Conservation (phyloP, 2,329 filamentous ascomycete genomes). For the Paramyrothecium sp. region DNA sequence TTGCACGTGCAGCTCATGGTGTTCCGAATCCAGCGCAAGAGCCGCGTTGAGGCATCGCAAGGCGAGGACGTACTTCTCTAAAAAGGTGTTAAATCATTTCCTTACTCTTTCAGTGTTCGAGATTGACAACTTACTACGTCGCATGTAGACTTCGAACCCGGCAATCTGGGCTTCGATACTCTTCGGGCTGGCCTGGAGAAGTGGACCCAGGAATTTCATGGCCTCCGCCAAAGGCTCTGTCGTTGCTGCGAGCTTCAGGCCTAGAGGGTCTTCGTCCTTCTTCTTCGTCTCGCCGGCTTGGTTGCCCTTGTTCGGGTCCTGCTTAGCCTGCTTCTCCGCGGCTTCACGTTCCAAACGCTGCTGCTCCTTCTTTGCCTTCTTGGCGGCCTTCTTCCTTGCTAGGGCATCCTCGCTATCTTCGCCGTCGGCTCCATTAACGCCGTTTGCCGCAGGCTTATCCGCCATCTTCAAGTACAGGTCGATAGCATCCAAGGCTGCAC, state of each 20-base stretch:
- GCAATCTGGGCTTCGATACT: conserved; percentile 78
- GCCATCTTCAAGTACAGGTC: conserved; percentile 76
- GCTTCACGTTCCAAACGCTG: conserved; percentile 69
- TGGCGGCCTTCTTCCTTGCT: conserved; percentile 82
- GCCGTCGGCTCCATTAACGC: conserved; percentile 56
- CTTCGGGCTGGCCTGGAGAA: conserved; percentile 80
- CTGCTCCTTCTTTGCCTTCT: conserved; percentile 82
- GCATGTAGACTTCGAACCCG: conserved; percentile 87
- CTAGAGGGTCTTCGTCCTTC: conserved; percentile 85
- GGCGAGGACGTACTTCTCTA: conserved; percentile 85
- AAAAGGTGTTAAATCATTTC: neutral
- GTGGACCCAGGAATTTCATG: conserved; percentile 78
- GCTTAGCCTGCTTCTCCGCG: conserved; percentile 73
- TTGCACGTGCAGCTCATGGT: conserved; percentile 76
- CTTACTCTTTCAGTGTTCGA: conserved; percentile 1
- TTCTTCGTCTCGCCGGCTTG: conserved; percentile 72
- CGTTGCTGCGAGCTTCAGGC: conserved; percentile 76
- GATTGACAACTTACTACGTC: conserved; percentile 65
- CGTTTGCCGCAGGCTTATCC: conserved; percentile 70
- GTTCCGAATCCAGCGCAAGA: conserved; percentile 63
- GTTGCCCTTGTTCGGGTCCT: conserved; percentile 77
- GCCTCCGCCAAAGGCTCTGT: conserved; percentile 81
- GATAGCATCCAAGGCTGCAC: conserved; percentile 79
- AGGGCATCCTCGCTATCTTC: conserved; percentile 54
- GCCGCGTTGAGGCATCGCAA: conserved; percentile 81